These are phyloP conservation scores for Aquilaria sinensis DNA, from an alignment of 345 rosid genomes.

Conservation along the genomic window DNA sequence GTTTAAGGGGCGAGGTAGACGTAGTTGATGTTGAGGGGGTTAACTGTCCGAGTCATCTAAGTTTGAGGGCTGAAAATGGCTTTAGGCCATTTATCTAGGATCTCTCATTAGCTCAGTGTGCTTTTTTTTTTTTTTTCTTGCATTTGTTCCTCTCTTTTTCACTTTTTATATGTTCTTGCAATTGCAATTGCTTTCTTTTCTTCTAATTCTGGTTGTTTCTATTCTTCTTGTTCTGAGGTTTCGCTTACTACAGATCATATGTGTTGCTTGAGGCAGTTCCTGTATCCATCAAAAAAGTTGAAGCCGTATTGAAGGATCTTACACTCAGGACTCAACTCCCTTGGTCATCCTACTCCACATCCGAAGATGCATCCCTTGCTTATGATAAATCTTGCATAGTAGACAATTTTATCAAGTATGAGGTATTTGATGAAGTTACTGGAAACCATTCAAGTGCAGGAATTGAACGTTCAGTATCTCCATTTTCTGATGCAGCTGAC, in stretches of 20 bases:
- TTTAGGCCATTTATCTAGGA: no score
- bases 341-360: conserved; percentile 17
- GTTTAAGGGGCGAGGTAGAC: no score
- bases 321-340: conserved; percentile 26
- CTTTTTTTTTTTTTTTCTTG: no score
- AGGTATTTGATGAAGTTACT: background rate
- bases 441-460: background rate
- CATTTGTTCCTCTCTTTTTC: background rate
- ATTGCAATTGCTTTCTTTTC: background rate
- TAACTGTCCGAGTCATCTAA: no score
- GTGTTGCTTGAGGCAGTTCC: conserved; percentile 64
- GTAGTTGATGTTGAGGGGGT: no score
- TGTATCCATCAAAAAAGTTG: conserved; percentile 49
- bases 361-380: conserved; percentile 11
- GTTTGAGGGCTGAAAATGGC: no score
- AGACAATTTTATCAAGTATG: conserved; percentile 8
- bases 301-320: conserved; percentile 36
- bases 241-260: conserved; percentile 45
- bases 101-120: no score
- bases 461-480: conserved; percentile 9
- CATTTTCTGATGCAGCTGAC: conserved; percentile 13
- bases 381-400: conserved; percentile 15
- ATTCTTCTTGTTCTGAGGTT: conserved; percentile 42
- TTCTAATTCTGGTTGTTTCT: conserved; percentile 18
- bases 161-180: background rate